Percentiles rank a stretch among this genome's conserved stretches.
Evolutionary conservation across 129 eudicot genomes (phyloP).

Genomic region (Ambrosia trifida): DNA sequence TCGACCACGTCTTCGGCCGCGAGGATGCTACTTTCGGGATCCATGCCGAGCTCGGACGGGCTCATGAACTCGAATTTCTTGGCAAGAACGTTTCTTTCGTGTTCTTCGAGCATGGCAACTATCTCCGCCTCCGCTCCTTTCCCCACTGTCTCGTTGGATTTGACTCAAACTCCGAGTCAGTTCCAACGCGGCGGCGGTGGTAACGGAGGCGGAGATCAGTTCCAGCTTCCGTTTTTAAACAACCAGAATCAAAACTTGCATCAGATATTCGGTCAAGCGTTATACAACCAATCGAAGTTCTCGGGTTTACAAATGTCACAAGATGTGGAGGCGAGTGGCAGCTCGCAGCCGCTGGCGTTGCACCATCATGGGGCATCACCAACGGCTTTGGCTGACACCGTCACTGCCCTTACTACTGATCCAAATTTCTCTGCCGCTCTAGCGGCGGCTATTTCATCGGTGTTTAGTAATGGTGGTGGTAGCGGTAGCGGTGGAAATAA

Average conservation of each 20-base stretch:
- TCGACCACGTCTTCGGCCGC: constrained; percentile 92
- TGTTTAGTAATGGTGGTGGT: constrained; percentile 39
- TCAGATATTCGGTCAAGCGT: constrained; percentile 42
- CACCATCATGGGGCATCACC: constrained; percentile 48
- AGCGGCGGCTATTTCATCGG: constrained; percentile 72
- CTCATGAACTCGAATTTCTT: constrained; percentile 35
- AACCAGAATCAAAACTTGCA: constrained; percentile 32
- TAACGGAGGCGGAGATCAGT: constrained; percentile 22
- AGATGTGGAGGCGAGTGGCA: constrained; percentile 32
- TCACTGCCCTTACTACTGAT: constrained; percentile 69
- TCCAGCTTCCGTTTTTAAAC: constrained; percentile 36
- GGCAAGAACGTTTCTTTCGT: constrained; percentile 47
- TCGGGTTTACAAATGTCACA: constrained; percentile 64
- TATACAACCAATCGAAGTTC: constrained; percentile 50
- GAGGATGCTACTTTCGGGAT: constrained; percentile 73
- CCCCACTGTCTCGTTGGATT: constrained; percentile 79
- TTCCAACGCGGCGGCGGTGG: constrained; percentile 31
- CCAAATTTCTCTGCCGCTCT: constrained; percentile 70
- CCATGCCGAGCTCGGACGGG: constrained; percentile 65
- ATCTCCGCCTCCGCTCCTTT: constrained; percentile 48
- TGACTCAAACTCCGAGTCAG: constrained; percentile 54
- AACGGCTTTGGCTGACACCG: constrained; percentile 59
- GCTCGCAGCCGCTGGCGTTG: constrained; percentile 23
- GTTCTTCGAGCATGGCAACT: constrained; percentile 51
- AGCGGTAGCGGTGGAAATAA: constrained; percentile 10